Percentiles rank a stretch among this genome's conserved stretches.
phyloP scores from a whole-genome alignment of 192 early-diverging fungal genomes.

The Pilobolus umbonatus region DNA sequence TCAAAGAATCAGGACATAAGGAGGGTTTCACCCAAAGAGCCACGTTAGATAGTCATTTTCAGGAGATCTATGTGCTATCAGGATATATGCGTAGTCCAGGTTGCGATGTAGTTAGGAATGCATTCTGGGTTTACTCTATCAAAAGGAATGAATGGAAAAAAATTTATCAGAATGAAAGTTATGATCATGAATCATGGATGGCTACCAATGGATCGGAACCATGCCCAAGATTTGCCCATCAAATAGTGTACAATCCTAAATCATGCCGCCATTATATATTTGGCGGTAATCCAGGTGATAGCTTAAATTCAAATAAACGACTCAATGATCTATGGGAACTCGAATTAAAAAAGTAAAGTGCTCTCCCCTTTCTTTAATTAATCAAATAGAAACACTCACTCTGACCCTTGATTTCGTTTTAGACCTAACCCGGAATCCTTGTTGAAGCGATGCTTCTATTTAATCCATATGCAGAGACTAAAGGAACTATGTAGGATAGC shows the following conservation, averaged over 20 bases:
- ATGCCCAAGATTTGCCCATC: conserved; percentile 86
- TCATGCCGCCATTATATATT: conserved; percentile 81
- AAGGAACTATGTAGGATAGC: conserved; percentile 64
- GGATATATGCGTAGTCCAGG: conserved; percentile 63
- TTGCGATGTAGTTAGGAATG: conserved; percentile 63
- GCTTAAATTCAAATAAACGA: conserved; percentile 51
- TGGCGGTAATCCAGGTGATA: conserved; percentile 89
- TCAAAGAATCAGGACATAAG: conserved; percentile 70
- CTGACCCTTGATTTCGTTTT: neutral
- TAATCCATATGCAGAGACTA: conserved; percentile 76
- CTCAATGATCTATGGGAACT: conserved; percentile 86
- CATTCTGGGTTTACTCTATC: conserved; percentile 74
- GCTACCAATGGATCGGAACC: conserved; percentile 47
- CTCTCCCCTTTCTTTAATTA: neutral
- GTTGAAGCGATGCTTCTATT: conserved; percentile 65
- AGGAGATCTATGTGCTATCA: conserved; percentile 84
- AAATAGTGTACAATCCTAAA: conserved; percentile 78
- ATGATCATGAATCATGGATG: neutral
- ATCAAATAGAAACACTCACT: too few relatives aligned
- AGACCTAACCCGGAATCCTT: conserved; percentile 63
- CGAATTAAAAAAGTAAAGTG: conserved; percentile 53
- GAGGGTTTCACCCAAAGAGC: conserved; percentile 80
- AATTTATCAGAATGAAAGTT: conserved; percentile 62
- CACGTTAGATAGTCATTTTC: conserved; percentile 69
- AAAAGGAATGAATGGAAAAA: conserved; percentile 50